Evolutionary conservation across 2,329 filamentous ascomycete genomes (phyloP), one percentile per base, ranked within the genome.

Genomic region (Ophiostoma angusticollis): DNA sequence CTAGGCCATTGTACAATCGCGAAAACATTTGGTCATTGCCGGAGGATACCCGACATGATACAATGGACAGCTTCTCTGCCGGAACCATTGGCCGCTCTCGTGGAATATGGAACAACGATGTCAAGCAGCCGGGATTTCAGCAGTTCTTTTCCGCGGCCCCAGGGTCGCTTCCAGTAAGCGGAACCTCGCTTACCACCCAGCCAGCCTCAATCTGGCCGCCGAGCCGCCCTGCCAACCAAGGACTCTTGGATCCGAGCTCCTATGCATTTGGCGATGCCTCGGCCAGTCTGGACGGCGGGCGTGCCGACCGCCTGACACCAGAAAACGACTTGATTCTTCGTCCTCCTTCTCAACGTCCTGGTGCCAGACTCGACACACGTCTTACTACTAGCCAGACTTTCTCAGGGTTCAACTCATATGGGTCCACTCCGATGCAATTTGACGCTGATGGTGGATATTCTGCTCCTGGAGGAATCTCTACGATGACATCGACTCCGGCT

Each of bases 41-140:
- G 31, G 74, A 78, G 16, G 74, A 78, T 51, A 55, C 59, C 48
- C 64, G 65, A 37, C 72, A 72, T 9, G 73, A 78, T 41, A 64
- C 65, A 24, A 70, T 68, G 50, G 74, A 79, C 47, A 55, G 65
- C 24, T 47, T 72, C 37, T 67, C 72, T 13, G 52, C 62, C 17
- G 64, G 63, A 1, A 39, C 39, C 6, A 42, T 47, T 35, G 41
- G 43, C 12, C 40, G 40, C 17, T 27, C 42, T 16, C 41, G 40
- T 19, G 37, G 40, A 4, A 30, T 46, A 4, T 49, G 47, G 47
- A 32, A 19, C 9, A 40, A 33, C n/a, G 45, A 66, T 58, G 31
- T 60, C 34, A 72, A 71, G 50, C 36, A 22, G 9, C 52, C 58
- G 12, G 45, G 53, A 3, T 67, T 64, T 45, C 49, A 50, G 35